Evolutionary conservation across 192 early-diverging fungal genomes (phyloP), one percentile per base, ranked within the genome.

Genomic region (Coemansia sp.): DNA sequence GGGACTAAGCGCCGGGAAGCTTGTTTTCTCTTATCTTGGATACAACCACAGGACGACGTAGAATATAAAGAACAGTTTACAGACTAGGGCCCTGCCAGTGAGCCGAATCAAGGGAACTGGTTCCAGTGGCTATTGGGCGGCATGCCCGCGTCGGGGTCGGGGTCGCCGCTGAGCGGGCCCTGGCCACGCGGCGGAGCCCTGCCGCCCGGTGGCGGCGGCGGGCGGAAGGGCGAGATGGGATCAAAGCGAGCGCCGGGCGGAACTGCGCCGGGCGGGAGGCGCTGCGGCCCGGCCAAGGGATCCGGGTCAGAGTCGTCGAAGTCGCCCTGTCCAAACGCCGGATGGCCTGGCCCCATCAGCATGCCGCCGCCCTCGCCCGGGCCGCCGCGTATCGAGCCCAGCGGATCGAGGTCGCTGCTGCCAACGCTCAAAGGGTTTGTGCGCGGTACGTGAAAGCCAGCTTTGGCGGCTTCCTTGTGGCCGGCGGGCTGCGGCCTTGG

Each of bases 231-330:
- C 12, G 78, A 79, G 51, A 94, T 89, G 5, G 93, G 93, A 60
- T 96, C 91, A 65, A 92, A 96, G 16, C 91, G 78, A 8, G 93
- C 93, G 18, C 90, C 90, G 10, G 90, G 79, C 7, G 88, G 88
- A 36, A 88, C 86, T 19, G 85, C 76, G 18, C 81, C 85, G 47
- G 60, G 68, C 16, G 85, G 85, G n/a, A 91, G 67, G 7, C 63
- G 46, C 47, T 67, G 68, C 14, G 81, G 79, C 10, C 82, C 81
- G 12, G 80, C 84, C 61, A 32, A 67, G 68, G 22, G 79, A 50
- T 21, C 71, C 51, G 18, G 62, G 56, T 19, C 57, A 44, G 17
- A 28, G 25, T 37, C 51, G 18, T 17, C 28, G 11, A 59, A 5
- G 7, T 61, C 74, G 16, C 69, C 65, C 11, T 76, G 78, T 8